phyloP scores from a whole-genome alignment of 2,329 filamentous ascomycete genomes.

The Aspergillus sp. region DNA sequence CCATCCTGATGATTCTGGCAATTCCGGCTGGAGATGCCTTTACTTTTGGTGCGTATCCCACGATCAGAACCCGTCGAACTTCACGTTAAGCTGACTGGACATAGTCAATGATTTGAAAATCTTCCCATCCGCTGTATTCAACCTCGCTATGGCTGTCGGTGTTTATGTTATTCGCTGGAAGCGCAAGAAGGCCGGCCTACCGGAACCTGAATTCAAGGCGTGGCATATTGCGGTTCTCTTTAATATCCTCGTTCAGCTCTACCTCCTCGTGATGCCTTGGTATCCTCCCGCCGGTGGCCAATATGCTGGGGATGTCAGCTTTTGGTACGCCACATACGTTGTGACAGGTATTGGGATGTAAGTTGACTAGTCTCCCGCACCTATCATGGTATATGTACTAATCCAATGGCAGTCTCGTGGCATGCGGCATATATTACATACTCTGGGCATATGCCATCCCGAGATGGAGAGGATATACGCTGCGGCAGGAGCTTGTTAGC shows the following conservation, averaged over 20 bases:
- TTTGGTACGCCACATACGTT: constrained; percentile 72
- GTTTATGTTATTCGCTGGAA: constrained; percentile 58
- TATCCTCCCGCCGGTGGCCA: constrained; percentile 63
- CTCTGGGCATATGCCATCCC: constrained; percentile 60
- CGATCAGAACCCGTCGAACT: no score
- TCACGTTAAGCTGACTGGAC: neutral
- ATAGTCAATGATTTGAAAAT: constrained; percentile 56
- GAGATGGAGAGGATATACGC: constrained; percentile 50
- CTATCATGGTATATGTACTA: neutral
- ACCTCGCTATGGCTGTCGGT: constrained; percentile 56
- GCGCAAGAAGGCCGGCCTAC: constrained; percentile 52
- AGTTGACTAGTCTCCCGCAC: neutral
- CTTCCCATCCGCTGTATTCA: constrained; percentile 61
- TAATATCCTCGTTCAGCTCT: constrained; percentile 59
- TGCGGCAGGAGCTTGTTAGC: constrained; percentile 52
- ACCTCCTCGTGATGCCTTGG: constrained; percentile 69
- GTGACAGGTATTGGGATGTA: constrained; percentile 64
- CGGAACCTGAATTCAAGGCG: constrained; percentile 53
- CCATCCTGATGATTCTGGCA: constrained; percentile 59
- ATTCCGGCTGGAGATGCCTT: constrained; percentile 65
- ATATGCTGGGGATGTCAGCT: constrained; percentile 65
- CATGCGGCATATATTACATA: constrained; percentile 59
- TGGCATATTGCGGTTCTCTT: constrained; percentile 62
- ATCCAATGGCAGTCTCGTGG: constrained; percentile 41
- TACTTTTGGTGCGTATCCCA: constrained; percentile 43